Conservation (phyloP, 2,329 filamentous ascomycete species). For the Ophiostoma piceae region DNA sequence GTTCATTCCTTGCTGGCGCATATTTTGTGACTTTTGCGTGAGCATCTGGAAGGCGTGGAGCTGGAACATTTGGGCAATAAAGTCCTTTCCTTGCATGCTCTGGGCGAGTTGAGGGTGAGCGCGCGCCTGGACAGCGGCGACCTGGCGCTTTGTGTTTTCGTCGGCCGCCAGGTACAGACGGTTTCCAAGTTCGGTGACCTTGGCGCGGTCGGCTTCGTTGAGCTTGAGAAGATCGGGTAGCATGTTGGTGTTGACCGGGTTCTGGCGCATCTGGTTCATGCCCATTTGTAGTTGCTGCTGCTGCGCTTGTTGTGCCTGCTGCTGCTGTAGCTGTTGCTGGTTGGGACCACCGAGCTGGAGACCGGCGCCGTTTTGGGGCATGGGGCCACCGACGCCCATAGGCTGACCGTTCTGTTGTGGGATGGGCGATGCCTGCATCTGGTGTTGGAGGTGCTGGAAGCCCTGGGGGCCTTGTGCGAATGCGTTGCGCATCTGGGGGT, state of each 20-base stretch:
- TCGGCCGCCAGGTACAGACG: conserved; percentile 39
- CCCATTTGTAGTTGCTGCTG: conserved; percentile 38
- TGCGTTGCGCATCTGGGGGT: conserved; percentile 47
- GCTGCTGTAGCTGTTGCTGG: conserved; percentile 32
- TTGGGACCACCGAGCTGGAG: conserved; percentile 34
- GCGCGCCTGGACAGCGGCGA: conserved; percentile 38
- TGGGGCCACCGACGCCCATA: conserved; percentile 40
- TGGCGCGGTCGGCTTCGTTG: conserved; percentile 41
- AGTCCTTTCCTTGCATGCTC: conserved; percentile 47
- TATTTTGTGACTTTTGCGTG: conserved; percentile 27
- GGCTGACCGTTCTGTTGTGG: conserved; percentile 42
- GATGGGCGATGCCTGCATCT: conserved; percentile 52
- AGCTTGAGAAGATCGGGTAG: conserved; percentile 38
- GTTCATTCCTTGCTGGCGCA: conserved; percentile 24
- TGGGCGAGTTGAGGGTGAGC: conserved; percentile 39
- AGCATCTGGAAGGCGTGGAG: conserved; percentile 36
- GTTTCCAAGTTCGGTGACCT: conserved; percentile 43
- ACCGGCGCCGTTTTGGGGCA: conserved; percentile 27
- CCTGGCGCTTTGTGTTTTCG: conserved; percentile 43
- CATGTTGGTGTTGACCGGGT: background rate
- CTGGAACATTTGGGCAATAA: conserved; percentile 47
- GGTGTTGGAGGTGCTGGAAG: conserved; percentile 55
- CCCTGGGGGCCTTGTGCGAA: conserved; percentile 45
- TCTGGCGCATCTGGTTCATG: conserved; percentile 26
- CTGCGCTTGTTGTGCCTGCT: conserved; percentile 21